Base-by-base conservation (phyloP, 257 asterid species). In the Agastache rugosa region DNA sequence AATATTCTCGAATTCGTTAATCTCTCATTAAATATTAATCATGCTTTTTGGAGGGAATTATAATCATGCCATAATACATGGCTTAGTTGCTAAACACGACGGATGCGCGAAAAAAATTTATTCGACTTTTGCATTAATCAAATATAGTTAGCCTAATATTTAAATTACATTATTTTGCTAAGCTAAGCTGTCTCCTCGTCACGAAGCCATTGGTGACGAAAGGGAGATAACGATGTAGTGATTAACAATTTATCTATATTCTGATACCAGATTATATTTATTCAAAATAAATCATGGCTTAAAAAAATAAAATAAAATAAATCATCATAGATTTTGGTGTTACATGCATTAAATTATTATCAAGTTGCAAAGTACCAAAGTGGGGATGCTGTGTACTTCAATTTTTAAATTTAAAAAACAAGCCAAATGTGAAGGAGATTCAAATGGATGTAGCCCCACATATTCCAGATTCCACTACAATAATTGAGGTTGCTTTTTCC, bases 391-490 rank as follows among this genome's bases (percentile, higher is more conserved):
- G 72, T 77, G 82, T 77, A 81, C 78, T 78, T 78, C 5, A 51
- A 51, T 70, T 44, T 47, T 53, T 51, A 53, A 54, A 47, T 5
- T 50, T 16, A 22, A 39, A 39, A 62, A 63, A 17, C 11, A 66
- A 71, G 9, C 25, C 34, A n/a, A 68, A 53, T 9, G 29, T 9
- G 51, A 60, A 6, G 44, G 35, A 72, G 78, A 72, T 75, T 76
- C 81, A 31, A 31, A 31, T 11, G 11, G 51, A 75, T 75, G 73
- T 68, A 67, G 39, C 76, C 62, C 83, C 83, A 75, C 81, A 70
- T 63, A 73, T 69, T 73, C 78, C 45, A 65, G 73, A 80, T 72
- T 80, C 83, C 78, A 67, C 79, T 62, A 14, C 83, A 83, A 83
- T 83, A 77, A 83, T 83, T 77, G 83, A 75, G 79, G 76, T 5